Evolutionary conservation across 495 filamentous ascomycete genomes (phyloP).

Genomic region (Aspergillus avenaceus): DNA sequence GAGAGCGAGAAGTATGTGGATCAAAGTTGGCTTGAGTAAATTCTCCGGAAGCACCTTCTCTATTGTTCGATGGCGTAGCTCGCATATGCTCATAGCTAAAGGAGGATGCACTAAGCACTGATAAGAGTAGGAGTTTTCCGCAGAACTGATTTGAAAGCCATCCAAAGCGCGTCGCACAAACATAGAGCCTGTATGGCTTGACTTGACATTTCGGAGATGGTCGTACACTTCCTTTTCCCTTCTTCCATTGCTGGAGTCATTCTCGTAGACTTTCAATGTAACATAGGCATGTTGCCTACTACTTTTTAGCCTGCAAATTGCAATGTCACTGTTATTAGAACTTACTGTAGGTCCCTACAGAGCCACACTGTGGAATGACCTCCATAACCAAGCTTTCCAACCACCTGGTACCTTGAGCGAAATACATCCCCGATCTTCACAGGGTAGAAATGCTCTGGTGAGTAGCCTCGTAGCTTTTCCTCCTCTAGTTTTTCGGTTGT

Average conservation of each 20-base stretch:
- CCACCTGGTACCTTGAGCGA: constrained; percentile 43
- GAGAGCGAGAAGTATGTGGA: constrained; percentile 8
- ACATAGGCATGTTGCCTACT: constrained; percentile 16
- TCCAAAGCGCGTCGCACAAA: constrained; percentile 14
- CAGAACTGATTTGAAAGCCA: constrained; percentile 18
- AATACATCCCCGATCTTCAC: constrained; percentile 48
- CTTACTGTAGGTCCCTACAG: constrained; percentile 42
- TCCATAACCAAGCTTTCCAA: constrained; percentile 53
- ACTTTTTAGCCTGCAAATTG: background rate
- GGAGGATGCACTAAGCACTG: constrained; percentile 29
- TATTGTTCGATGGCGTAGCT: constrained; percentile 5
- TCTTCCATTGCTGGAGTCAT: constrained; percentile 9
- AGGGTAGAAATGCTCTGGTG: constrained; percentile 42
- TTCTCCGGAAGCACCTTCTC: background rate
- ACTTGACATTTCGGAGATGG: constrained; percentile 10
- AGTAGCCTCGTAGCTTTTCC: constrained; percentile 25
- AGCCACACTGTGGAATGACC: constrained; percentile 50
- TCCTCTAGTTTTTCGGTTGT: constrained; percentile 17
- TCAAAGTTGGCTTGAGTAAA: constrained; percentile 1
- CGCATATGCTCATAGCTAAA: constrained; percentile 18
- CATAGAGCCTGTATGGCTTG: constrained; percentile 10
- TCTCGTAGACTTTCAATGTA: constrained; percentile 18
- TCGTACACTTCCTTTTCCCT: constrained; percentile 14
- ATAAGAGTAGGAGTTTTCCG: constrained; percentile 9
- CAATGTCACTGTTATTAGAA: background rate